These are phyloP conservation scores for Microcyclosporella mali DNA, from an alignment of 2,329 filamentous ascomycete species.

Conservation along the genomic window DNA sequence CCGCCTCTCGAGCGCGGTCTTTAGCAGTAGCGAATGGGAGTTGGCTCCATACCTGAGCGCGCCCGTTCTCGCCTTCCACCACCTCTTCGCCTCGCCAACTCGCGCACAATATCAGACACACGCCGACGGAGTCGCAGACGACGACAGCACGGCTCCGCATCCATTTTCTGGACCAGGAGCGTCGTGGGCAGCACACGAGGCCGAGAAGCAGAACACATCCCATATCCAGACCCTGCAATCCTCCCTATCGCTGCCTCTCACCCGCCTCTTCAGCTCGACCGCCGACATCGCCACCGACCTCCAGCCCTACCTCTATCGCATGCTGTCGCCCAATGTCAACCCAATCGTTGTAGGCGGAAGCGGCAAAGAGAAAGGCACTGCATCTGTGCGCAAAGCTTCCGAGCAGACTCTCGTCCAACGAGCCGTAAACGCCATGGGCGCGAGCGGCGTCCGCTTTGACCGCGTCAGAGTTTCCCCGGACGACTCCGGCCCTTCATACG, in stretches of 20 bases:
- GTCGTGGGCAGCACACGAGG: slow-evolving; percentile 74
- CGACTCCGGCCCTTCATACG: slow-evolving; percentile 35
- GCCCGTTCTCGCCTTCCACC: slow-evolving; percentile 81
- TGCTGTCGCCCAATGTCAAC: slow-evolving; percentile 84
- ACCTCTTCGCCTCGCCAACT: slow-evolving; percentile 74
- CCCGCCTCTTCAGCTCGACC: slow-evolving; percentile 70
- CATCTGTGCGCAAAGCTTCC: slow-evolving; percentile 78
- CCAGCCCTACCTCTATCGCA: slow-evolving; percentile 73
- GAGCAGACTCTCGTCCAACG: slow-evolving; percentile 76
- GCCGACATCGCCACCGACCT: slow-evolving; percentile 76
- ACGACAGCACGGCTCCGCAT: slow-evolving; percentile 34
- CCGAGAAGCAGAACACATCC: slow-evolving; percentile 69
- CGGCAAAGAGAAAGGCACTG: slow-evolving; percentile 38
- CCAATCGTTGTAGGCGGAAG: slow-evolving; percentile 70
- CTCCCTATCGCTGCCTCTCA: slow-evolving; percentile 63
- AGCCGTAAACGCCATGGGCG: slow-evolving; percentile 75
- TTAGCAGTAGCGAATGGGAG: slow-evolving; percentile 87
- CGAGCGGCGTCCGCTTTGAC: slow-evolving; percentile 74
- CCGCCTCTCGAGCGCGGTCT: slow-evolving; percentile 68
- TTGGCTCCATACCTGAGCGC: slow-evolving; percentile 80
- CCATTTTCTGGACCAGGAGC: slow-evolving; percentile 80
- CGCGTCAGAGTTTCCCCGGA: slow-evolving; percentile 66
- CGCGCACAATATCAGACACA: slow-evolving; percentile 42
- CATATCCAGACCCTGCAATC: slow-evolving; percentile 68
- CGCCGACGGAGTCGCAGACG: slow-evolving; percentile 27